Conservation (phyloP, 108 stramenopile species). For the Fistulifera solaris region DNA sequence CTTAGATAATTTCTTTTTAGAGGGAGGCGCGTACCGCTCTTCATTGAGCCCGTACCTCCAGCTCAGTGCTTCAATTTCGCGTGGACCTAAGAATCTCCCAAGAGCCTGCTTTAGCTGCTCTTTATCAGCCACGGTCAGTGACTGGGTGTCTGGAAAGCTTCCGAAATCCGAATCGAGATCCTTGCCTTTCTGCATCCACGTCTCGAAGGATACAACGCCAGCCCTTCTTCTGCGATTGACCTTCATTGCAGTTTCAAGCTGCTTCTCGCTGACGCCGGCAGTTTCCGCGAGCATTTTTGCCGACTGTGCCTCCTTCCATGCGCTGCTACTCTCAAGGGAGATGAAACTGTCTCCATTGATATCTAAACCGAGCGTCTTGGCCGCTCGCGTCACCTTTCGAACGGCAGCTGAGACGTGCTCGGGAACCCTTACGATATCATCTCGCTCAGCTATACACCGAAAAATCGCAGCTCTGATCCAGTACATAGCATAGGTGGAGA, state of each 20-base stretch:
- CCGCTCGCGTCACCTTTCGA: slow-evolving; percentile 42
- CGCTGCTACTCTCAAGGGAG: background rate
- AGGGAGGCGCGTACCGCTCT: slow-evolving; percentile 9
- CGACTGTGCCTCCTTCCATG: slow-evolving; percentile 26
- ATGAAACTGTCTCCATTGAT: slow-evolving; percentile 21
- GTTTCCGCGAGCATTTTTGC: slow-evolving; percentile 32
- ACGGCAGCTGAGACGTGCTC: slow-evolving; percentile 48
- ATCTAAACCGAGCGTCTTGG: slow-evolving; percentile 42
- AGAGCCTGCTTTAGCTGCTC: slow-evolving; percentile 46
- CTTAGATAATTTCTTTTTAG: slow-evolving; percentile 49
- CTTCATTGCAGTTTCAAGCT: slow-evolving; percentile 30
- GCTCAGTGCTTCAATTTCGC: slow-evolving; percentile 70
- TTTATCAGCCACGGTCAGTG: slow-evolving; percentile 10
- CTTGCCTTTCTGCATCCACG: slow-evolving; percentile 41
- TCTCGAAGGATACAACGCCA: slow-evolving; percentile 34
- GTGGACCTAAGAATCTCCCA: slow-evolving; percentile 47
- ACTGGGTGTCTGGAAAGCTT: background rate
- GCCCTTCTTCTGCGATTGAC: slow-evolving; percentile 25
- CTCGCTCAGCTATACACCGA: slow-evolving; percentile 77
- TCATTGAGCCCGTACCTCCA: slow-evolving; percentile 60
- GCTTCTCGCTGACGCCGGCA: slow-evolving; percentile 29
- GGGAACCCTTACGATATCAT: slow-evolving; percentile 68
- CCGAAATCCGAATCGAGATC: slow-evolving; percentile 15
- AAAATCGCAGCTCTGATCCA: slow-evolving; percentile 87
- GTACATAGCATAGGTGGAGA: slow-evolving; percentile 90